phyloP scores from a whole-genome alignment of 106 monocot genomes.

The Hemerocallis citrina region DNA sequence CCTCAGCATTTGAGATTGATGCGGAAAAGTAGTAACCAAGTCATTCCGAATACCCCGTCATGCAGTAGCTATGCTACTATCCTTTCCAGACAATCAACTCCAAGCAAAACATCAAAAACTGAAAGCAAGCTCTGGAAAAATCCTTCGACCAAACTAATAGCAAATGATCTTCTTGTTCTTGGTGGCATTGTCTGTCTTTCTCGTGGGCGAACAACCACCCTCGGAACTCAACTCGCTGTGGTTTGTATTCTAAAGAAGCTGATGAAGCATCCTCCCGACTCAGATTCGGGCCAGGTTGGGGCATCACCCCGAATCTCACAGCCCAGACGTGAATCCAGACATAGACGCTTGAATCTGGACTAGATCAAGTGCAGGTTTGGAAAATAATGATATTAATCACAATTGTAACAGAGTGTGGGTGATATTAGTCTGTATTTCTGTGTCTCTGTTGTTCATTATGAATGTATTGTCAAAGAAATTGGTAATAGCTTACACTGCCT shows the following conservation, averaged over 20 bases:
- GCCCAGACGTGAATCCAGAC: too few species aligned
- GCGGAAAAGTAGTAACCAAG: not conserved
- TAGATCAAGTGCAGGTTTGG: too few species aligned
- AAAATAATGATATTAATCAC: too few species aligned
- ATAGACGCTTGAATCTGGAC: too few species aligned
- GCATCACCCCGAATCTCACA: not conserved
- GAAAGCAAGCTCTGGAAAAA: not conserved
- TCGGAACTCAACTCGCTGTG: conserved; percentile 68
- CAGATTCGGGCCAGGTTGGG: conserved; percentile 9
- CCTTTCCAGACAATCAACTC: not conserved
- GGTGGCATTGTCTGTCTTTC: conserved; percentile 78
- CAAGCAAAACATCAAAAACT: not conserved
- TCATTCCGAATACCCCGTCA: not conserved
- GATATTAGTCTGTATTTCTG: too few species aligned
- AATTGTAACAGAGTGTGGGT: too few species aligned
- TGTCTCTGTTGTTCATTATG: too few species aligned
- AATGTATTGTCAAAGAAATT: too few species aligned
- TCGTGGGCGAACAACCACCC: conserved; percentile 39
- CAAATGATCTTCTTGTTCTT: conserved; percentile 62
- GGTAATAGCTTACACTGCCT: too few species aligned
- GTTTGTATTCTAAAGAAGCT: conserved; percentile 82
- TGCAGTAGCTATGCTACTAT: not conserved
- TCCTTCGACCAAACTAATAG: conserved; percentile 42
- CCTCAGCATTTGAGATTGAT: conserved; percentile 32
- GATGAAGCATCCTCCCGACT: conserved; percentile 23